phyloP scores from a whole-genome alignment of 495 filamentous ascomycete genomes.

The Tirmania nivea region DNA sequence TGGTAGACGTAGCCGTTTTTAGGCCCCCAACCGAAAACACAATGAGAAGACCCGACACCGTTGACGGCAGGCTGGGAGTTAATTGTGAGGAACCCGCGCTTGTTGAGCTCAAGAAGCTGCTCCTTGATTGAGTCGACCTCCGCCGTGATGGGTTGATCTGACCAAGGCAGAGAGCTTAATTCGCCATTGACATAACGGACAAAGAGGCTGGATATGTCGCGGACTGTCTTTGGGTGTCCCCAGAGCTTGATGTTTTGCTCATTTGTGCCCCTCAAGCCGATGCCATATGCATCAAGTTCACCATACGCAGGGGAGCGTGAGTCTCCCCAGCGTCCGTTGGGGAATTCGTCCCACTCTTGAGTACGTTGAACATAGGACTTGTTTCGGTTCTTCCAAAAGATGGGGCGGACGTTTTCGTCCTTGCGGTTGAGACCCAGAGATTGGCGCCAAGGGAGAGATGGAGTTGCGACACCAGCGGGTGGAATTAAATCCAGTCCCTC shows the following conservation, averaged over 20 bases:
- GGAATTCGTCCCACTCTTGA: slow-evolving; percentile 98
- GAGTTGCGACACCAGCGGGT: slow-evolving; percentile 54
- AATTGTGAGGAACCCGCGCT: slow-evolving; percentile 74
- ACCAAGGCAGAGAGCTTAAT: slow-evolving; percentile 78
- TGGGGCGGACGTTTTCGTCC: slow-evolving; percentile 88
- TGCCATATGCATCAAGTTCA: slow-evolving; percentile 85
- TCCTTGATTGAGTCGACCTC: slow-evolving; percentile 61
- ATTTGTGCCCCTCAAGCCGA: slow-evolving; percentile 89
- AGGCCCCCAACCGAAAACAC: slow-evolving; percentile 84
- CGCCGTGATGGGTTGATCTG: slow-evolving; percentile 59
- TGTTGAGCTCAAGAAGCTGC: slow-evolving; percentile 60
- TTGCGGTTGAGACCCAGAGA: slow-evolving; percentile 72
- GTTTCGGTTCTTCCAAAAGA: slow-evolving; percentile 97
- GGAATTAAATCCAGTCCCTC: slow-evolving; percentile 69
- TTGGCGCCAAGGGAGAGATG: slow-evolving; percentile 81
- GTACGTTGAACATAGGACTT: slow-evolving; percentile 87
- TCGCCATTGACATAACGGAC: slow-evolving; percentile 60
- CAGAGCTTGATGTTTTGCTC: slow-evolving; percentile 91
- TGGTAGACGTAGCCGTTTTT: slow-evolving; percentile 93
- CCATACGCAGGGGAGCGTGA: slow-evolving; percentile 92
- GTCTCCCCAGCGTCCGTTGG: slow-evolving; percentile 98
- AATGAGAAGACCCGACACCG: slow-evolving; percentile 71
- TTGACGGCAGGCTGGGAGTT: slow-evolving; percentile 95
- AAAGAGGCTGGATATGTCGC: slow-evolving; percentile 65
- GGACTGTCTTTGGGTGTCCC: slow-evolving; percentile 61